Evolutionary conservation across 352 stramenopile species (phyloP), one percentile per base, ranked within the genome.

Genomic region (Halophytophthora batemanensis): DNA sequence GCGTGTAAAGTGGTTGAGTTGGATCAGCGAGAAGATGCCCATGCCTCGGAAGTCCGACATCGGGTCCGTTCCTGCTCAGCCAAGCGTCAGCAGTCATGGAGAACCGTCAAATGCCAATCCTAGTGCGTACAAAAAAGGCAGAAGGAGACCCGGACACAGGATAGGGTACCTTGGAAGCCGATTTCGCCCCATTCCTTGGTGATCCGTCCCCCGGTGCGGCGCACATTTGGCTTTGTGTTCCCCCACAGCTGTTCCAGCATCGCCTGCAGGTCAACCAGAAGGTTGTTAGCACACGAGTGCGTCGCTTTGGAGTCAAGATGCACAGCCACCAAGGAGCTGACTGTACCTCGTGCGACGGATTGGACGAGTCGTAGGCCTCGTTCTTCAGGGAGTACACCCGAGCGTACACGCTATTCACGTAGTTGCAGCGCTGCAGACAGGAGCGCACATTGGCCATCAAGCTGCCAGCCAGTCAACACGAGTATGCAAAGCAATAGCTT

Each of bases 141-240:
- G 12, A 5, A 33, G 43, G 2, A n/a, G n/a, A n/a, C n/a, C n/a
- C n/a, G n/a, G n/a, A n/a, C n/a, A n/a, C n/a, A n/a, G n/a, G n/a
- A n/a, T n/a, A n/a, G n/a, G n/a, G n/a, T 48, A 89, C 82, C 83
- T 82, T 94, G 82, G 41, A 94, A 94, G 22, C 84, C 84, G 43
- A 94, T 93, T 36, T 94, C 84, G 25, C 77, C 79, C 84, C 84
- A 94, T 37, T 94, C 84, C 57, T 93, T 94, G 2, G 84, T 94
- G 50, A 91, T 88, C 1, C 84, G 71, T 22, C 84, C 84, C 38
- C 82, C 80, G 31, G 67, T 61, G 45, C 84, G 82, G 52, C 84
- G 84, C 15, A 91, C 66, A 38, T 85, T 65, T 1, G 84, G 84
- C 71, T 94, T 94, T 35, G 93, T 63, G 21, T 83, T 86, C 17